A percentile compares a stretch with the other conserved stretches of the same genome.
Evolutionary conservation across 108 stramenopile species (phyloP).

Genomic region (Epithemia pelagica): DNA sequence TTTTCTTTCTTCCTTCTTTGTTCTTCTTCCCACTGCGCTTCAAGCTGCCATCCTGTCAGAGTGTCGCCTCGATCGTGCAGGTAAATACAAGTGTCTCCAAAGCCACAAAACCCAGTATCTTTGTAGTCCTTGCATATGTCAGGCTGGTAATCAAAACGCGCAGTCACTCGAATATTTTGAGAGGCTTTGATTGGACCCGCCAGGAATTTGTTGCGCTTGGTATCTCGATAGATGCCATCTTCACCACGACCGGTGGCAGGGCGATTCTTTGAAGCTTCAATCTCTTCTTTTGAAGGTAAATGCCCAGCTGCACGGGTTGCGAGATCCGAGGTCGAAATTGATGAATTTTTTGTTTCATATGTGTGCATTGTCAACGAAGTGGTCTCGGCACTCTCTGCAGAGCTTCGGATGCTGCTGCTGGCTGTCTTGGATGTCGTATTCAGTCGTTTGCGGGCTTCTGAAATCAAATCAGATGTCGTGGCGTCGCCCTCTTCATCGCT

Average conservation of each 20-base stretch:
- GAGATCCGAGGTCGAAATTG: conserved; percentile 34
- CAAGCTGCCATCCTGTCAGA: conserved; percentile 92
- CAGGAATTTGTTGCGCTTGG: conserved; percentile 40
- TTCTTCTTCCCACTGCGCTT: conserved; percentile 87
- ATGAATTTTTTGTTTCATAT: conserved; percentile 27
- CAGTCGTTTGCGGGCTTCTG: conserved; percentile 44
- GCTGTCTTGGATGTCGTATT: conserved; percentile 17
- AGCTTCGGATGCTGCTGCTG: conserved; percentile 3
- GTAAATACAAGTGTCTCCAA: conserved; percentile 97
- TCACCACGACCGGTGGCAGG: conserved; percentile 8
- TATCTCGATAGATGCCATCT: conserved; percentile 18
- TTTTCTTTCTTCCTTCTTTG: conserved; percentile 68
- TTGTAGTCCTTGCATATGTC: conserved; percentile 99
- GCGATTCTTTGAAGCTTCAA: neutral
- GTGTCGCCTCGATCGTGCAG: conserved; percentile 95
- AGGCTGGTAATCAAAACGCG: conserved; percentile 95
- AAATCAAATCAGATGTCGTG: conserved; percentile 24
- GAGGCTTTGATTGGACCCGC: conserved; percentile 88
- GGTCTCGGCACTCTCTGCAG: conserved; percentile 3
- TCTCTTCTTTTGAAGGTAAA: conserved; percentile 26
- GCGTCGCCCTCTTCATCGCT: conserved; percentile 20
- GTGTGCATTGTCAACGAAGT: conserved; percentile 29
- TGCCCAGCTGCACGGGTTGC: conserved; percentile 46
- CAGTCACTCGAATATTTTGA: conserved; percentile 82
- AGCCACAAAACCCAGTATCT: conserved; percentile 99